phyloP scores from a whole-genome alignment of 2,329 filamentous ascomycete species.

The Aureobasidium vineae region DNA sequence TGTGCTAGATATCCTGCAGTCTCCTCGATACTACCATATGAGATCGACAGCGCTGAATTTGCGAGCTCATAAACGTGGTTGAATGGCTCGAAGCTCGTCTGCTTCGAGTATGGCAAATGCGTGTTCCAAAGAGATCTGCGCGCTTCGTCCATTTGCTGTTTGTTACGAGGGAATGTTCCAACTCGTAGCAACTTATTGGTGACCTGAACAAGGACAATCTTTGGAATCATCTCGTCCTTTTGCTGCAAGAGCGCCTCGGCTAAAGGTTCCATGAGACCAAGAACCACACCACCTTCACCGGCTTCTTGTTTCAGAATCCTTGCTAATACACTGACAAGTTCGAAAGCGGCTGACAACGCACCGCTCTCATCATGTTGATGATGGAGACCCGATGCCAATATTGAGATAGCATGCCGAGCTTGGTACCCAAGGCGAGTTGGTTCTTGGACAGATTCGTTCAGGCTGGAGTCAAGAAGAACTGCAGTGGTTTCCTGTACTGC shows the following conservation, averaged over 20 bases:
- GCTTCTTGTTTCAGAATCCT: conserved; percentile 21
- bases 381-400: conserved; percentile 19
- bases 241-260: conserved; percentile 18
- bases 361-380: background rate
- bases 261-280: conserved; percentile 28
- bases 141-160: conserved; percentile 63
- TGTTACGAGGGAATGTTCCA: conserved; percentile 55
- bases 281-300: conserved; percentile 25
- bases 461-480: conserved; percentile 1
- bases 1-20: conserved; percentile 40
- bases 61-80: conserved; percentile 64
- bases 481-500: conserved; percentile 8
- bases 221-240: background rate
- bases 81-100: conserved; percentile 56
- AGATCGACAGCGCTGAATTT: conserved; percentile 51
- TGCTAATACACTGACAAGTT: background rate
- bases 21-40: conserved; percentile 58
- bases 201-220: conserved; percentile 26
- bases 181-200: conserved; percentile 31
- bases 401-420: conserved; percentile 19
- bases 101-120: conserved; percentile 37
- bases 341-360: background rate
- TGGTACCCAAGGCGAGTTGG: conserved; percentile 21
- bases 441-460: conserved; percentile 21
- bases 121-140: conserved; percentile 66